Evolutionary conservation across 345 rosid genomes (phyloP), one percentile per base, ranked within the genome.

Genomic region (Psidium guajava): DNA sequence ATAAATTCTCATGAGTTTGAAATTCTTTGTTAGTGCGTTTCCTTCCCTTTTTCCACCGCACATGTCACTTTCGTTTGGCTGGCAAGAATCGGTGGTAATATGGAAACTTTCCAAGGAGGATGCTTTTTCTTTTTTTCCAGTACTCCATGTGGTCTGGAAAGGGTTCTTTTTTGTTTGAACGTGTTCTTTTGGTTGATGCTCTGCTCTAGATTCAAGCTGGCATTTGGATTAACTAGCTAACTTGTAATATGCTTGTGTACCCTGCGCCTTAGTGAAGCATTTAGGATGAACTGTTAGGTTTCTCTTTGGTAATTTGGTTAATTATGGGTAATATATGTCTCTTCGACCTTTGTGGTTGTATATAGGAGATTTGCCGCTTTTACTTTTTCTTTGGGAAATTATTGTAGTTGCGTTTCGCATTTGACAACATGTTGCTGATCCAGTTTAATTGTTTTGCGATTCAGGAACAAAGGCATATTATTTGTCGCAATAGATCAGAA

Each of bases 401-500:
- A 3, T 27, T 54, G 42, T 52, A 51, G 36, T n/a, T 82, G 44
- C 5, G 22, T 82, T 50, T 82, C 47, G 2, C 8, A 82, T 27
- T 82, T 27, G 36, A 7, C 5, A 20, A 28, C 44, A 52, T 50
- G 42, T 28, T 50, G 57, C 57, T 52, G 83, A 52, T 82, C 57
- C 36, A 27, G 42, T 55, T 83, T 40, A 40, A 24, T 14, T 58
- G 49, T n/a, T 47, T 42, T 44, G 14, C 8, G 0, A 44, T 86
- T 54, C 88, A 86, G 88, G 82, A 86, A 82, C 47, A 86, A 86
- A 25, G 97, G 97, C 81, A 94, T 94, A 75, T 82, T 89, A 24
- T 94, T 94, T 92, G 95, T 94, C 80, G 93, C 95, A 11, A 94
- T 94, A 84, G 97, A 94, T 90, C 95, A 89, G 84, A 90, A 83